These are phyloP conservation scores for Oropetium thomaeum DNA, from an alignment of 176 grass and related monocot genomes.

Conservation along the genomic window DNA sequence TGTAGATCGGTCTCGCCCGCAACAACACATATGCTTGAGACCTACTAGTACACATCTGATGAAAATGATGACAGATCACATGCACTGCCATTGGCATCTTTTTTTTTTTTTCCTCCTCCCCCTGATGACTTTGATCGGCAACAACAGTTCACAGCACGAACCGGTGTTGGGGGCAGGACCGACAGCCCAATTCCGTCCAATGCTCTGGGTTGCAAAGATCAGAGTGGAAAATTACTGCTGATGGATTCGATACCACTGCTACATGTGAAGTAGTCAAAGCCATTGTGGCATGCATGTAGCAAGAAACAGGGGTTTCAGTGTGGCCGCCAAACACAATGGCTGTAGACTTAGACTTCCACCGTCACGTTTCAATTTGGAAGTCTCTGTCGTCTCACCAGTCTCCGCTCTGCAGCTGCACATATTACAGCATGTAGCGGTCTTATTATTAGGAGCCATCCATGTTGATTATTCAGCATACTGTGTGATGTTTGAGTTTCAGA, in stretches of 20 bases:
- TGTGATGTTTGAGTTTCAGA: neutral
- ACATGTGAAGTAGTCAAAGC: no score
- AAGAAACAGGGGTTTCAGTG: neutral
- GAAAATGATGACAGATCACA: conserved; percentile 28
- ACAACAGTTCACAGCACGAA: neutral
- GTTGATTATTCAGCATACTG: neutral
- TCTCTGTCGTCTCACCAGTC: no score
- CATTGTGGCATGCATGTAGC: no score
- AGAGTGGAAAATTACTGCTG: neutral
- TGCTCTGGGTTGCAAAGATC: conserved; percentile 10
- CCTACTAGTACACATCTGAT: conserved; percentile 17
- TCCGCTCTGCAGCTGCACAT: neutral
- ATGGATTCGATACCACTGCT: conserved; percentile 23
- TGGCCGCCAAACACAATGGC: conserved; percentile 1
- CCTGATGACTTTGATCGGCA: neutral
- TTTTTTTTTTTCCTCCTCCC: no score
- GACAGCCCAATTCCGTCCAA: neutral
- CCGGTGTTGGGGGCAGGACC: neutral
- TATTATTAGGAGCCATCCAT: no score
- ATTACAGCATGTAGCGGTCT: neutral
- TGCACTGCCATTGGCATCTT: neutral
- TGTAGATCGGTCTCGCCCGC: neutral
- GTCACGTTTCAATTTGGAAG: conserved; percentile 17
- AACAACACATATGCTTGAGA: conserved; percentile 6
- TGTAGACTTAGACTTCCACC: conserved; percentile 6